phyloP scores from a whole-genome alignment of 495 filamentous ascomycete genomes.

The Aspergillus egyptiacus region DNA sequence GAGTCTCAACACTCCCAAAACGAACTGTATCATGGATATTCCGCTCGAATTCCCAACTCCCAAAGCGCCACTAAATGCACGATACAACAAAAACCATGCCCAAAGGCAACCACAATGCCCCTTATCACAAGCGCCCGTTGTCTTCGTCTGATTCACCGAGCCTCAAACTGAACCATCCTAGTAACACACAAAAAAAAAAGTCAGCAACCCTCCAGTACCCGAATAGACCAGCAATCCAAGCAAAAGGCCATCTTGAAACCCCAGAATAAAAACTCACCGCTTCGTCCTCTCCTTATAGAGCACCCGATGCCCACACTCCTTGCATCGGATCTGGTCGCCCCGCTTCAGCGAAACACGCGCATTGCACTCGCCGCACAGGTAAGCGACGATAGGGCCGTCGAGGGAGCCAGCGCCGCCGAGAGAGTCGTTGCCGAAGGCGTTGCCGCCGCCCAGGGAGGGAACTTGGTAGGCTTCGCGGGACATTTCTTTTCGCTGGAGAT shows the following conservation, averaged over 20 bases:
- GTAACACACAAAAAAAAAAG: conserved; percentile 17
- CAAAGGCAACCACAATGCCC: neutral
- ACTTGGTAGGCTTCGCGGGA: conserved; percentile 49
- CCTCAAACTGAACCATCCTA: conserved; percentile 98
- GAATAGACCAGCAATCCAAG: neutral
- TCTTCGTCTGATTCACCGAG: conserved; percentile 57
- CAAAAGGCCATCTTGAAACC: too few species aligned
- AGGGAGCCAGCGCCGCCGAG: conserved; percentile 22
- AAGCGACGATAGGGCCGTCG: conserved; percentile 56
- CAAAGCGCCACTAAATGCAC: conserved; percentile 16
- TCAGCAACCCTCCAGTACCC: conserved; percentile 3
- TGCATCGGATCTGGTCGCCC: conserved; percentile 86
- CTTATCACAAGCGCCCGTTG: too few species aligned
- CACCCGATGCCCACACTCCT: conserved; percentile 92
- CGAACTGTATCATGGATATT: too few species aligned
- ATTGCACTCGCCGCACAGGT: conserved; percentile 93
- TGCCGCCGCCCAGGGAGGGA: conserved; percentile 31
- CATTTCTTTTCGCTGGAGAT: conserved; percentile 19
- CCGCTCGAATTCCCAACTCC: conserved; percentile 10
- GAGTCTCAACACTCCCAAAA: neutral
- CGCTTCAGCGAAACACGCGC: conserved; percentile 71
- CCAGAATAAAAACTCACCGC: conserved; percentile 53
- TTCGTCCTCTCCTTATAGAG: conserved; percentile 98
- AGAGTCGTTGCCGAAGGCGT: conserved; percentile 33
- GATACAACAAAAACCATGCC: conserved; percentile 10